Base-by-base conservation (phyloP, 768 basidiomycete species). In the Lanmaoa pseudosensibilis region DNA sequence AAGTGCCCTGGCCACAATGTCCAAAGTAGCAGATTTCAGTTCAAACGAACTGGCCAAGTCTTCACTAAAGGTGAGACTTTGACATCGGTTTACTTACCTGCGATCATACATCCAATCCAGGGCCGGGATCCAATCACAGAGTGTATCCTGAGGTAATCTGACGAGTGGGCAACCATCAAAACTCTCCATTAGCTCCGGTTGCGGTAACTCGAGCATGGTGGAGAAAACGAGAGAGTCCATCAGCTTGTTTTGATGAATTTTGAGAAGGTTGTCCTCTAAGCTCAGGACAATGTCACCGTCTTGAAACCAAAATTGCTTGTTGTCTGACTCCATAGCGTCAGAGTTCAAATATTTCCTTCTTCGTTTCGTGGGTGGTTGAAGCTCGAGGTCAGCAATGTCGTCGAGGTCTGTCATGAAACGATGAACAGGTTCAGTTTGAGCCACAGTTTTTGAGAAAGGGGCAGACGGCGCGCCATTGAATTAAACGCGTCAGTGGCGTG, bases 241-340 rank as follows among this genome's bases (percentile, higher is more conserved):
- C 16, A 72, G 43, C 34, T 56, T 56, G 37, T 23, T 32, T 9
- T 52, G 50, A 46, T 74, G 71, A 33, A 75, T 63, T 40, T 68
- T 72, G 58, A 72, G 60, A 13, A 57, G 51, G 21, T 56, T 58
- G n/a, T 55, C 21, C 48, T 68, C 65, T 11, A 66, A 37, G 2
- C 59, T 60, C 9, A 77, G 63, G 18, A 75, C 64, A 46, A 75
- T 65, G 52, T 77, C 72, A 11, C 77, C 75, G 52, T 75, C 73
- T 21, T 57, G 38, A 57, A 72, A 75, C 71, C 72, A 74, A 46
- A 61, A 67, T 25, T 13, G 44, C 18, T 23, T 43, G 45, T 38
- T 36, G 21, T 23, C 56, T 2, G 44, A 36, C 10, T 36, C 36
- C 16, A 44, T 36, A 2, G 8, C 2, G 21, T 21, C 34, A n/a